phyloP scores from a whole-genome alignment of 805 yeast species.

The Pichia cabralensis region DNA sequence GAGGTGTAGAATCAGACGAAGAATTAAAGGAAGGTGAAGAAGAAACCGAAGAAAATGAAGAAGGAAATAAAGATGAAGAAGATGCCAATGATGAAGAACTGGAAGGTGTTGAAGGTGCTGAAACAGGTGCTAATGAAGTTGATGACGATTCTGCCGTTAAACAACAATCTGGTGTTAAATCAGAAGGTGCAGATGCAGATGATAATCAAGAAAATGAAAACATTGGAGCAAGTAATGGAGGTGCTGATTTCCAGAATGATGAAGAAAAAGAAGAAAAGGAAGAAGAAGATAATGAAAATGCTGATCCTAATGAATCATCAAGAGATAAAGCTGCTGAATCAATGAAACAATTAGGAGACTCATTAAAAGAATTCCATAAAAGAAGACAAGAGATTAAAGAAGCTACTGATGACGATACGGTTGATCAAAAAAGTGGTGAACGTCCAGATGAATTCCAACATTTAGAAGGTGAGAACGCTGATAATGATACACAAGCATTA shows the following conservation, averaged over 20 bases:
- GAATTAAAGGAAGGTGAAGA: constrained; percentile 19
- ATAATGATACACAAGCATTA: constrained; percentile 79
- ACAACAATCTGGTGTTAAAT: constrained; percentile 25
- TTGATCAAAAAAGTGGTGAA: constrained; percentile 47
- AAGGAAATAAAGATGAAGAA: constrained; percentile 18
- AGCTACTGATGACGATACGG: constrained; percentile 42
- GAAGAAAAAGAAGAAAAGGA: constrained; percentile 35
- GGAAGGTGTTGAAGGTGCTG: constrained; percentile 23
- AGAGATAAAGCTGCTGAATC: constrained; percentile 66
- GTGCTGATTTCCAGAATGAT: constrained; percentile 26
- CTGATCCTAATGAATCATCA: constrained; percentile 43
- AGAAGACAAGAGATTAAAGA: constrained; percentile 82
- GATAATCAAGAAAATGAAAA: constrained; percentile 41
- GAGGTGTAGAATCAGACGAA: constrained; percentile 24
- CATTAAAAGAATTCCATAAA: constrained; percentile 83
- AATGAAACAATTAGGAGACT: constrained; percentile 82
- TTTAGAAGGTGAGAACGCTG: constrained; percentile 68
- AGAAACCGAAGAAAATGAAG: constrained; percentile 18
- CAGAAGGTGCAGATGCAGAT: constrained; percentile 30
- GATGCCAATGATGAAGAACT: constrained; percentile 24
- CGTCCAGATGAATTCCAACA: constrained; percentile 84
- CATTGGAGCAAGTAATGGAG: constrained; percentile 57
- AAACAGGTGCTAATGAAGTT: constrained; percentile 25
- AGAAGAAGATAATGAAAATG: constrained; percentile 34
- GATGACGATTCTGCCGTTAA: constrained; percentile 27